Conservation (phyloP, 805 yeast species). For the Candida namnaoensis region DNA sequence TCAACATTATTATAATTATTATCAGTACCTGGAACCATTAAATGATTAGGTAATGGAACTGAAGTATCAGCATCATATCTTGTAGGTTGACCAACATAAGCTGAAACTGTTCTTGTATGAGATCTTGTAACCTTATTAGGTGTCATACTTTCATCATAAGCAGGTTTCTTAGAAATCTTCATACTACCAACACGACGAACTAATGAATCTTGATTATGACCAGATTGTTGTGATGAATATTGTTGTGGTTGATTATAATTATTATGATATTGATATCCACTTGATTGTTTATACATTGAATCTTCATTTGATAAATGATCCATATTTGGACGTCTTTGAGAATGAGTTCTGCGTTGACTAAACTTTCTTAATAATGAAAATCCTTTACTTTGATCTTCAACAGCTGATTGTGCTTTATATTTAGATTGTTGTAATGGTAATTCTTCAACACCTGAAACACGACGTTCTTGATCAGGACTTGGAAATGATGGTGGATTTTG, state of each 20-base stretch:
- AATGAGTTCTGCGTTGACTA: slow-evolving; percentile 18
- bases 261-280: not conserved
- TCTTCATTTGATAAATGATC: slow-evolving; percentile 1
- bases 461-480: slow-evolving; percentile 32
- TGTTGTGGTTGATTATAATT: not conserved
- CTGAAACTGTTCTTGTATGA: slow-evolving; percentile 20
- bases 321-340: slow-evolving; percentile 13
- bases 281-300: not conserved
- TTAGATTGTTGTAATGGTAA: slow-evolving; percentile 22
- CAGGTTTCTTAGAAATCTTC: slow-evolving; percentile 9
- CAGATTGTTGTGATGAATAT: not conserved
- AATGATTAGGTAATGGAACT: not conserved
- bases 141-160: slow-evolving; percentile 1
- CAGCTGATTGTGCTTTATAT: slow-evolving; percentile 24
- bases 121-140: slow-evolving; percentile 3
- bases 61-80: not conserved
- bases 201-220: slow-evolving; percentile 5
- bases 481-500: slow-evolving; percentile 28
- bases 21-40: not conserved
- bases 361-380: slow-evolving; percentile 19
- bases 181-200: slow-evolving; percentile 18
- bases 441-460: slow-evolving; percentile 28
- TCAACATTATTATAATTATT: not conserved
- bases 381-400: slow-evolving; percentile 14
- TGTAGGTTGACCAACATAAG: slow-evolving; percentile 8